Percentiles rank a stretch among this genome's conserved stretches.
These are phyloP conservation scores for Fusarium sp. DNA, from an alignment of 2,329 filamentous ascomycete species.

Conservation along the genomic window DNA sequence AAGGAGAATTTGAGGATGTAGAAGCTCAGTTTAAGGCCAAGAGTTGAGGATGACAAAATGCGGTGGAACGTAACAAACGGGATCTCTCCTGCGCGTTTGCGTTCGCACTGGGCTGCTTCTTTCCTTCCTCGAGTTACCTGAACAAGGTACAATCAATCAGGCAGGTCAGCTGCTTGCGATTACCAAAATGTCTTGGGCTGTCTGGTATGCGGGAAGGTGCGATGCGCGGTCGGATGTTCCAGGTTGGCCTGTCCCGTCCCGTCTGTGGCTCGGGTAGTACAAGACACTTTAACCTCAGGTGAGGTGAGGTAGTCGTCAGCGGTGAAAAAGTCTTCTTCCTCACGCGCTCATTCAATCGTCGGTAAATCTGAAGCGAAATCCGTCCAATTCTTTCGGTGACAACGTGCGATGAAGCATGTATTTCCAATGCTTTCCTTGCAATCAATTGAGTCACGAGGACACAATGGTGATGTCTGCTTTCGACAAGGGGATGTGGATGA, in stretches of 20 bases:
- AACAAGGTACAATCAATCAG: not conserved
- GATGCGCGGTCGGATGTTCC: not conserved
- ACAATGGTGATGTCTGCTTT: not conserved
- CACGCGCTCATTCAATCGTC: not conserved
- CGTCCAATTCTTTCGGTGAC: not conserved
- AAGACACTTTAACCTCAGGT: slow-evolving; percentile 1
- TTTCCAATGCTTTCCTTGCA: not conserved
- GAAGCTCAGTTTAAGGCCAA: slow-evolving; percentile 10
- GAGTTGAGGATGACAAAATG: slow-evolving; percentile 32
- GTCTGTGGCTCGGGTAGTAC: not conserved
- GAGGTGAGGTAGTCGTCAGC: slow-evolving; percentile 10
- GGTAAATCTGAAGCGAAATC: not conserved
- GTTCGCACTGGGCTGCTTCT: slow-evolving; percentile 14
- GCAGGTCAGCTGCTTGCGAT: slow-evolving; percentile 5
- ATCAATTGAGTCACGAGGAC: slow-evolving; percentile 5
- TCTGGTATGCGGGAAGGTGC: slow-evolving; percentile 26
- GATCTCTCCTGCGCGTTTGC: slow-evolving; percentile 23
- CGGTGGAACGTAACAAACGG: slow-evolving; percentile 32
- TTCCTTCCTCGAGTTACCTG: slow-evolving; percentile 15
- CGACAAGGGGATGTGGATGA: not conserved
- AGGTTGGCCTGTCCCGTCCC: not conserved
- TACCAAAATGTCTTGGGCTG: slow-evolving; percentile 1
- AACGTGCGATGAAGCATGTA: not conserved
- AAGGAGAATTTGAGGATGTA: slow-evolving; percentile 18
- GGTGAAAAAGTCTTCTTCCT: slow-evolving; percentile 12